phyloP scores from a whole-genome alignment of 768 basidiomycete species.

The Chalciporus pseudorubinellus region DNA sequence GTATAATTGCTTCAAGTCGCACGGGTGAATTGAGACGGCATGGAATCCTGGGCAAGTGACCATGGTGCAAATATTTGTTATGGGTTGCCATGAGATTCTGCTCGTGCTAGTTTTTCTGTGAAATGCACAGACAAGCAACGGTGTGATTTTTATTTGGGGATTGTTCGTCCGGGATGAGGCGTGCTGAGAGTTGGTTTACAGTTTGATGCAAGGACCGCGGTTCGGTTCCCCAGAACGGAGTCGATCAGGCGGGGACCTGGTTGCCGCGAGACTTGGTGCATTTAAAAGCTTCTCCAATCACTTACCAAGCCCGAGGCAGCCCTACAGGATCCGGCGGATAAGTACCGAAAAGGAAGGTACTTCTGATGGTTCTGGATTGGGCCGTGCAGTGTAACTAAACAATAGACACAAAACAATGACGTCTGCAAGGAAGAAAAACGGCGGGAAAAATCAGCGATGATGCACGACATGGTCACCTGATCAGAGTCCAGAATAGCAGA shows the following conservation, averaged over 20 bases:
- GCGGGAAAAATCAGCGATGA: background rate
- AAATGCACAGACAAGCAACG: no score
- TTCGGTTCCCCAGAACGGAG: background rate
- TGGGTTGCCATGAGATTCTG: no score
- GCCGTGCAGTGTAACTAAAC: background rate
- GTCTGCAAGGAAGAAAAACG: slow-evolving; percentile 6
- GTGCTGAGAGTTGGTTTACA: background rate
- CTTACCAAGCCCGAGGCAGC: background rate
- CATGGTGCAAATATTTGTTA: no score
- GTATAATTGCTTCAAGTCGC: no score
- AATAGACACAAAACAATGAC: background rate
- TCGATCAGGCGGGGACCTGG: background rate
- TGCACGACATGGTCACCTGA: background rate
- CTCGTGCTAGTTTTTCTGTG: no score
- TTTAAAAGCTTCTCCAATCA: background rate
- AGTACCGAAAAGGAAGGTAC: slow-evolving; percentile 9
- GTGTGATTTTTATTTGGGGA: background rate
- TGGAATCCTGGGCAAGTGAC: no score
- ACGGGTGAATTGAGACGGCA: no score
- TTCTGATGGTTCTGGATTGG: background rate
- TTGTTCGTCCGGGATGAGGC: background rate
- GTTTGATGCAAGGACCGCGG: background rate
- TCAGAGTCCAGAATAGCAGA: background rate
- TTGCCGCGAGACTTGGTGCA: background rate
- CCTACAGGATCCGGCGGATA: slow-evolving; percentile 9